Percentiles rank a stretch among this genome's conserved stretches.
These are phyloP conservation scores for Peronospora destructor DNA, from an alignment of 352 stramenopile genomes.

Conservation along the genomic window DNA sequence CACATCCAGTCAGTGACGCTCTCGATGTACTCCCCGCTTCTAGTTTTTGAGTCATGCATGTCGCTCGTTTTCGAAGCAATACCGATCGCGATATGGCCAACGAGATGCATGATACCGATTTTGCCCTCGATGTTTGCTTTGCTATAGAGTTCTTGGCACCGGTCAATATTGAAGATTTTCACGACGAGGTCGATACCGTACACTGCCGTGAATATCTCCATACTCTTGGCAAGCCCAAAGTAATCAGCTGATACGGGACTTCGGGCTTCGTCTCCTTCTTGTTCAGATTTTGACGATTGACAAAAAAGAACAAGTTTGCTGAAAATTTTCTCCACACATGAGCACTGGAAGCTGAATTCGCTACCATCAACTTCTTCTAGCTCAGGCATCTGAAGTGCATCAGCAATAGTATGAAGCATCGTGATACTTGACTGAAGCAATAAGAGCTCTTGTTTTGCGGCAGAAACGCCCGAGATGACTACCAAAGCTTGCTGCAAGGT, in stretches of 20 bases:
- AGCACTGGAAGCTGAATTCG: slow-evolving; percentile 1
- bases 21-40: slow-evolving; percentile 16
- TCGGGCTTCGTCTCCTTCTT: background rate
- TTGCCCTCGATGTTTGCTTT: slow-evolving; percentile 5
- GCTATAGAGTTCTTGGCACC: slow-evolving; percentile 17
- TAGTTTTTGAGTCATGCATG: background rate
- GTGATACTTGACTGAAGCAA: slow-evolving; percentile 27
- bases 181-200: slow-evolving; percentile 11
- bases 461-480: slow-evolving; percentile 19
- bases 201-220: slow-evolving; percentile 22
- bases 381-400: slow-evolving; percentile 30
- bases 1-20: slow-evolving; percentile 17
- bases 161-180: slow-evolving; percentile 18
- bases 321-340: slow-evolving; percentile 12
- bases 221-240: slow-evolving; percentile 24
- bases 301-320: slow-evolving; percentile 1
- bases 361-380: slow-evolving; percentile 16
- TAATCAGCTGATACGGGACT: background rate
- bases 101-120: slow-evolving; percentile 9
- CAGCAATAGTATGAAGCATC: slow-evolving; percentile 31
- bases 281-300: background rate
- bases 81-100: slow-evolving; percentile 13
- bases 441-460: slow-evolving; percentile 28
- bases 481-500: slow-evolving; percentile 29
- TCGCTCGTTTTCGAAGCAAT: slow-evolving; percentile 5